Evolutionary conservation across 192 early-diverging fungal species (phyloP).

Genomic region (Cetraspora pellucida): DNA sequence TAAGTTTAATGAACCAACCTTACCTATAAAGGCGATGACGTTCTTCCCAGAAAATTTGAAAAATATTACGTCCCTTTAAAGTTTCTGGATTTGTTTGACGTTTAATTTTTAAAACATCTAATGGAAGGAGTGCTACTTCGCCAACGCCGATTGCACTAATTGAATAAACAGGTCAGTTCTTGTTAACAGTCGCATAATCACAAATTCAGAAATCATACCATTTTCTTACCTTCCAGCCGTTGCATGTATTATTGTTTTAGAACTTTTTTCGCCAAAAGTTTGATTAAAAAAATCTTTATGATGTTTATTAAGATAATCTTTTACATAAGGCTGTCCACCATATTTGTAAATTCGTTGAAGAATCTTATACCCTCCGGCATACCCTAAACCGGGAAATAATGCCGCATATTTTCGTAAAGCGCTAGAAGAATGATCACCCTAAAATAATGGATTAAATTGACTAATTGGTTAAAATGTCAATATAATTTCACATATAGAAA

Average conservation of each 20-base stretch:
- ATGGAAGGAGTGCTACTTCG: slow-evolving; percentile 92
- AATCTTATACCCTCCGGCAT: slow-evolving; percentile 98
- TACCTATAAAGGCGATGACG: slow-evolving; percentile 90
- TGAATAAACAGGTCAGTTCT: not conserved
- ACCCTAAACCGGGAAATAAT: slow-evolving; percentile 96
- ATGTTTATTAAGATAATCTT: slow-evolving; percentile 87
- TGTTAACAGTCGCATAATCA: not conserved
- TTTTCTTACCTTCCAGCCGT: slow-evolving; percentile 77
- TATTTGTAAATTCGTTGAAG: slow-evolving; percentile 98
- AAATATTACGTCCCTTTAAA: slow-evolving; percentile 79
- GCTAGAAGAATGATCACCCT: slow-evolving; percentile 76
- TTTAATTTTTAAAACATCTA: slow-evolving; percentile 99
- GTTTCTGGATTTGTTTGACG: slow-evolving; percentile 90
- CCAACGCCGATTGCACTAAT: slow-evolving; percentile 93
- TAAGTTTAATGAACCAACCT: not conserved
- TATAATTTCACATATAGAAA: slow-evolving; percentile 2
- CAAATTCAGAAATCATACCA: not conserved
- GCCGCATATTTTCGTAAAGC: slow-evolving; percentile 86
- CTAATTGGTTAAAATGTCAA: not conserved
- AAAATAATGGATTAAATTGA: not conserved
- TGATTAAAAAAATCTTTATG: slow-evolving; percentile 74
- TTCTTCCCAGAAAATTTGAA: slow-evolving; percentile 81
- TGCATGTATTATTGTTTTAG: slow-evolving; percentile 97
- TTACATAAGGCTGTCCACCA: slow-evolving; percentile 95
- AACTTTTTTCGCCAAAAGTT: slow-evolving; percentile 90